These are phyloP conservation scores for Thermothelomyces thermophilus DNA, from an alignment of 2,329 filamentous ascomycete genomes.

Conservation along the genomic window DNA sequence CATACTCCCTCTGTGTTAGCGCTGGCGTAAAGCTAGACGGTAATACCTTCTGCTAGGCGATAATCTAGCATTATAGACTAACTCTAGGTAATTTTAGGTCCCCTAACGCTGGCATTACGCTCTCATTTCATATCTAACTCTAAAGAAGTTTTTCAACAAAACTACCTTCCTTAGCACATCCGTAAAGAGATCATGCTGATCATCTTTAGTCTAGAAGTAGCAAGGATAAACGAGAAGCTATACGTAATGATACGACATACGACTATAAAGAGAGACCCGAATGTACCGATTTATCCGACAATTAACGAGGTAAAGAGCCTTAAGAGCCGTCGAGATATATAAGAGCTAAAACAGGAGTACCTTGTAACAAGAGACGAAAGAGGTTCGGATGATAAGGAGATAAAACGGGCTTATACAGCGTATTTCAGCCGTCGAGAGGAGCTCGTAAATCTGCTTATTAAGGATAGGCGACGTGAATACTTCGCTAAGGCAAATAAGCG, in stretches of 20 bases:
- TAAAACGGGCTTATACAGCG: not conserved
- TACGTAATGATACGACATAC: not conserved
- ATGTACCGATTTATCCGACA: not conserved
- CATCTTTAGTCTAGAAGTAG: slow-evolving; percentile 1
- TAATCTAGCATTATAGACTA: not conserved
- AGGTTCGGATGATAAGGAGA: not conserved
- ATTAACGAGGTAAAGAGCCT: not conserved
- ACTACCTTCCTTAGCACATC: not conserved
- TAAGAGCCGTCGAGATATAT: not conserved
- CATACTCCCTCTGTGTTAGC: not conserved
- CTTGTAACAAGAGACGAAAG: not conserved
- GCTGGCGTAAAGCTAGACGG: not conserved
- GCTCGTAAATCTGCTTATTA: not conserved
- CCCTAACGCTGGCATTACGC: not conserved
- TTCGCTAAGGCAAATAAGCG: not conserved
- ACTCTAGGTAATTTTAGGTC: not conserved
- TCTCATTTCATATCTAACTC: not conserved
- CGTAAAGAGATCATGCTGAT: not conserved
- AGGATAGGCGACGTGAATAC: not conserved
- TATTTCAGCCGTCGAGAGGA: not conserved
- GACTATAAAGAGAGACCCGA: not conserved
- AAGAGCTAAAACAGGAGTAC: not conserved
- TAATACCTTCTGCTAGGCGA: not conserved
- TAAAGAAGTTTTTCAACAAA: not conserved
- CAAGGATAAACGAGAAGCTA: not conserved